Evolutionary conservation across 129 eudicot species (phyloP).

Genomic region (Lactuca saligna): DNA sequence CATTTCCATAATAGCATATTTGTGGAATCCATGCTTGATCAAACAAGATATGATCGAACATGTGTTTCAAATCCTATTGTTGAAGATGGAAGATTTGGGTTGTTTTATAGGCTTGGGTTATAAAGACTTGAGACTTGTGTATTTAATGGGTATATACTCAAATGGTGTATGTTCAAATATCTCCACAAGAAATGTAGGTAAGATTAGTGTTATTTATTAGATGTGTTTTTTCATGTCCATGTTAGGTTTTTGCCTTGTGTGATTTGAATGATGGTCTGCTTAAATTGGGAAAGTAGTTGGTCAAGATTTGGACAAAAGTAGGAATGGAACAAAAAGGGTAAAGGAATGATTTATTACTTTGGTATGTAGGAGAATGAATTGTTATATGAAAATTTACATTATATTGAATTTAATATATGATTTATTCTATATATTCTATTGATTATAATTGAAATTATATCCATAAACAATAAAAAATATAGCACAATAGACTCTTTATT

Average conservation of each 20-base stretch:
- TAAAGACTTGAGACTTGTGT: slow-evolving; percentile 65
- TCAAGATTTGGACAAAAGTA: slow-evolving; percentile 1
- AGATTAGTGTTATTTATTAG: not conserved
- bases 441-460: not conserved
- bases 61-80: slow-evolving; percentile 76
- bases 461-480: not conserved
- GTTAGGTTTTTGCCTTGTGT: not conserved
- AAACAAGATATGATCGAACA: slow-evolving; percentile 90
- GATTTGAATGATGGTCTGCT: slow-evolving; percentile 23
- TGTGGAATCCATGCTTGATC: slow-evolving; percentile 83
- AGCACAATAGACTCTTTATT: too few relatives aligned
- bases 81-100: slow-evolving; percentile 79
- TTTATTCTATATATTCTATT: not conserved
- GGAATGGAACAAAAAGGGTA: not conserved
- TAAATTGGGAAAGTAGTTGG: slow-evolving; percentile 17
- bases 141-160: slow-evolving; percentile 85
- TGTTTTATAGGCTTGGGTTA: slow-evolving; percentile 79
- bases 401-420: too few relatives aligned
- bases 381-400: not conserved
- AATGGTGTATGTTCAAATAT: slow-evolving; percentile 88
- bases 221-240: not conserved
- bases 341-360: too few relatives aligned
- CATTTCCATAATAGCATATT: slow-evolving; percentile 90
- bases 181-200: slow-evolving; percentile 30
- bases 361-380: not conserved